phyloP scores from a whole-genome alignment of 257 asterid species.

The Salvia miltiorrhiza region DNA sequence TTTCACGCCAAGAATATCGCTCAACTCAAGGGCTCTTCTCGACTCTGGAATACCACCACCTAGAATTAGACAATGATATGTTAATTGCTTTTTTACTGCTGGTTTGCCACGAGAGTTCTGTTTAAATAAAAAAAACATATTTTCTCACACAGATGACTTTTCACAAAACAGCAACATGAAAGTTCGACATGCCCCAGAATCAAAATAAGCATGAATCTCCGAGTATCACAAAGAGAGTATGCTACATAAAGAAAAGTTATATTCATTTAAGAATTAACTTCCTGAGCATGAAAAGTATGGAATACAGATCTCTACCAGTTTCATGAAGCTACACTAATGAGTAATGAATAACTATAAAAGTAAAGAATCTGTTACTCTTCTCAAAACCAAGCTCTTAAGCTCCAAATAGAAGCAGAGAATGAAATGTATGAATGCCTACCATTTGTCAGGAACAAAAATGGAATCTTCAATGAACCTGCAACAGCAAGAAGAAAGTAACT shows the following conservation, averaged over 20 bases:
- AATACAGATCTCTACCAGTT: neutral
- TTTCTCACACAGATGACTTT: neutral
- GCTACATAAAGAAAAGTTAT: neutral
- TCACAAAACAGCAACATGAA: neutral
- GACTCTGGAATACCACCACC: conserved; percentile 73
- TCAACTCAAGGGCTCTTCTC: conserved; percentile 54
- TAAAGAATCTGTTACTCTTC: neutral
- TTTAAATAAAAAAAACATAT: neutral
- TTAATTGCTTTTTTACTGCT: neutral
- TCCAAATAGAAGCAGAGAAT: neutral
- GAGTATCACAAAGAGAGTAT: neutral
- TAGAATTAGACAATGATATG: conserved; percentile 11
- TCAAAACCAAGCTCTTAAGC: neutral
- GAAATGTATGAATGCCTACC: conserved; percentile 33
- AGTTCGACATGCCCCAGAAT: neutral
- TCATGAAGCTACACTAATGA: neutral
- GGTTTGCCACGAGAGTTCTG: neutral
- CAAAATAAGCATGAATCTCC: neutral
- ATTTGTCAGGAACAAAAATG: conserved; percentile 58
- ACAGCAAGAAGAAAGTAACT: conserved; percentile 27
- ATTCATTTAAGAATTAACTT: neutral
- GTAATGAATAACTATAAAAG: neutral
- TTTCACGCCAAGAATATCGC: conserved; percentile 46
- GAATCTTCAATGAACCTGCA: conserved; percentile 53
- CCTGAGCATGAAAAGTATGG: neutral